These are phyloP conservation scores for Rubia peregrina DNA, from an alignment of 305 asterid species.

Conservation along the genomic window DNA sequence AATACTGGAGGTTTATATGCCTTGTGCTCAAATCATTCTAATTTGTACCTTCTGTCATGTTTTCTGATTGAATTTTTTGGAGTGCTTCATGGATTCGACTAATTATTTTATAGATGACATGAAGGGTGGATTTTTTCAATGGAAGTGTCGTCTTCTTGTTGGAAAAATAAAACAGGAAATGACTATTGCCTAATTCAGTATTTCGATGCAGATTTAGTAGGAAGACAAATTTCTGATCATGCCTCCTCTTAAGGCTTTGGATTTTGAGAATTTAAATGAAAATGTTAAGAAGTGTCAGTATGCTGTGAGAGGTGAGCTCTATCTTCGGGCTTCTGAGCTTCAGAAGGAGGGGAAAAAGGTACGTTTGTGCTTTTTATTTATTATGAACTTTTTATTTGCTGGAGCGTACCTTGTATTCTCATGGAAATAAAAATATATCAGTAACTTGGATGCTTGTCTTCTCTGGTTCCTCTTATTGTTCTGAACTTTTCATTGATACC, in stretches of 20 bases:
- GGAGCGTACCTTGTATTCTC: neutral
- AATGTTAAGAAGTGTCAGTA: constrained; percentile 93
- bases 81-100: neutral
- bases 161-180: neutral
- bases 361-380: constrained; percentile 9
- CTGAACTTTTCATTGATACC: constrained; percentile 1
- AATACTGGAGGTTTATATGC: neutral
- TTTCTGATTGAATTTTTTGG: neutral
- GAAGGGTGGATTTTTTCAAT: neutral
- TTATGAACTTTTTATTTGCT: neutral
- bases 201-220: constrained; percentile 14
- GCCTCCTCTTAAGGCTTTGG: constrained; percentile 58
- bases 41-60: neutral
- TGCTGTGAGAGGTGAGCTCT: constrained; percentile 99
- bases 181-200: constrained; percentile 6
- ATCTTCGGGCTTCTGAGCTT: constrained; percentile 99
- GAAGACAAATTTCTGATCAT: constrained; percentile 32
- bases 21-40: neutral
- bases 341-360: constrained; percentile 99
- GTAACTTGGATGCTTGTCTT: neutral
- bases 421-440: neutral
- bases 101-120: neutral
- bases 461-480: neutral
- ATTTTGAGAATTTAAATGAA: constrained; percentile 87
- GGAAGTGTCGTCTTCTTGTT: neutral